Conservation (phyloP, 495 filamentous ascomycete genomes). For the Staphylotrichum longicolle region DNA sequence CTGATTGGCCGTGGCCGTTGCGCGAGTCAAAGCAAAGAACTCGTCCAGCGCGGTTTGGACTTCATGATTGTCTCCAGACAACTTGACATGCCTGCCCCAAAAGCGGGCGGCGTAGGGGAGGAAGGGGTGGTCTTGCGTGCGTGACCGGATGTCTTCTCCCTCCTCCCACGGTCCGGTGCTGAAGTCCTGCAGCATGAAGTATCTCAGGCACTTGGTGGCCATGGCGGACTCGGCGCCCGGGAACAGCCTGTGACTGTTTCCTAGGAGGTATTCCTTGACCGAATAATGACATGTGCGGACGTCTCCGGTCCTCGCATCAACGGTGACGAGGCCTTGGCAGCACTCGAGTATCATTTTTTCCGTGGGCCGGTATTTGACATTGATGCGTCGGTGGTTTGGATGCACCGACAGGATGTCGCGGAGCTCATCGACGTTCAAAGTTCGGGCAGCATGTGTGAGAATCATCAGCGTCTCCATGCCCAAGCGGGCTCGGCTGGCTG, state of each 20-base stretch:
- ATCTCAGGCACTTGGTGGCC: neutral
- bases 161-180: neutral
- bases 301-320: neutral
- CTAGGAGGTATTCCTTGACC: neutral
- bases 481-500: neutral
- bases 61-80: neutral
- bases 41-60: neutral
- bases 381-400: neutral
- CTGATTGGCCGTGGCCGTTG: neutral
- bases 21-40: neutral
- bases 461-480: neutral
- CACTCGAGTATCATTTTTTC: neutral
- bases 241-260: neutral
- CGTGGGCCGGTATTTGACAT: neutral
- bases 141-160: neutral
- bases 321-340: neutral
- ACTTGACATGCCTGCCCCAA: neutral
- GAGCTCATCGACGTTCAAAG: neutral
- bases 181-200: neutral
- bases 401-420: neutral
- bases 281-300: neutral
- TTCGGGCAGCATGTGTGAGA: neutral
- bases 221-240: neutral
- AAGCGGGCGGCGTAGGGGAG: neutral
- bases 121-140: too few relatives aligned